A percentile compares a stretch with the other conserved stretches of the same genome.
phyloP scores from a whole-genome alignment of 768 basidiomycete species.

The Exidia glandulosa region DNA sequence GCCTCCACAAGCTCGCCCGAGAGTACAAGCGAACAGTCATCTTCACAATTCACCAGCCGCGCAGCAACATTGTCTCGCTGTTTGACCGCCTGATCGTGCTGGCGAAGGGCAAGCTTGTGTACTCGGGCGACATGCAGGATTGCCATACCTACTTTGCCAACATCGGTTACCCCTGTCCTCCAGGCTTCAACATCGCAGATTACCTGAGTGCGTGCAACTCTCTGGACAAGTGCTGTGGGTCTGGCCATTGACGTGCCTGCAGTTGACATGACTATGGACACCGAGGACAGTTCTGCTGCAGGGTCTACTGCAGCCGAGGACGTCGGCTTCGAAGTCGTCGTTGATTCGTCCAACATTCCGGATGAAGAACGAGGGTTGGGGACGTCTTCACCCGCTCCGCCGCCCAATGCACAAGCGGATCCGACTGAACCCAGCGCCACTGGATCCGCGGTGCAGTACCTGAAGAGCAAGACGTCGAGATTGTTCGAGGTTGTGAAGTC shows the following conservation, averaged over 20 bases:
- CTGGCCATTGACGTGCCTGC: constrained; percentile 1
- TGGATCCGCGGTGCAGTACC: constrained; percentile 25
- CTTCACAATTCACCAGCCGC: constrained; percentile 97
- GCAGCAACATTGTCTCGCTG: constrained; percentile 91
- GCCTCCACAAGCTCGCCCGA: constrained; percentile 71
- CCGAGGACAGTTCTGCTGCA: constrained; percentile 7
- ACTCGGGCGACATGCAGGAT: constrained; percentile 63
- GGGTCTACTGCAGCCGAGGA: background rate
- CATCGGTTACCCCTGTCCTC: constrained; percentile 76
- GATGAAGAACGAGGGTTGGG: constrained; percentile 59
- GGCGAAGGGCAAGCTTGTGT: constrained; percentile 73
- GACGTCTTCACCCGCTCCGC: constrained; percentile 6
- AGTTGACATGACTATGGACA: constrained; percentile 69
- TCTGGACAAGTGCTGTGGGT: background rate
- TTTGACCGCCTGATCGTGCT: constrained; percentile 89
- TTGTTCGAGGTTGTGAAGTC: constrained; percentile 46
- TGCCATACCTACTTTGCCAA: constrained; percentile 74
- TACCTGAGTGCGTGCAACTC: constrained; percentile 64
- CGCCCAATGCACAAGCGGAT: background rate
- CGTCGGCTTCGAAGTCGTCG: background rate
- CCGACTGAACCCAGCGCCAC: constrained; percentile 18
- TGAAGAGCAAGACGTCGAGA: constrained; percentile 66
- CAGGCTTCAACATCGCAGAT: constrained; percentile 95
- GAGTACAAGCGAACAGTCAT: constrained; percentile 91
- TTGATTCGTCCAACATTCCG: constrained; percentile 31